These are phyloP conservation scores for Irpex sp. DNA, from an alignment of 1,284 basidiomycete genomes.

Conservation along the genomic window DNA sequence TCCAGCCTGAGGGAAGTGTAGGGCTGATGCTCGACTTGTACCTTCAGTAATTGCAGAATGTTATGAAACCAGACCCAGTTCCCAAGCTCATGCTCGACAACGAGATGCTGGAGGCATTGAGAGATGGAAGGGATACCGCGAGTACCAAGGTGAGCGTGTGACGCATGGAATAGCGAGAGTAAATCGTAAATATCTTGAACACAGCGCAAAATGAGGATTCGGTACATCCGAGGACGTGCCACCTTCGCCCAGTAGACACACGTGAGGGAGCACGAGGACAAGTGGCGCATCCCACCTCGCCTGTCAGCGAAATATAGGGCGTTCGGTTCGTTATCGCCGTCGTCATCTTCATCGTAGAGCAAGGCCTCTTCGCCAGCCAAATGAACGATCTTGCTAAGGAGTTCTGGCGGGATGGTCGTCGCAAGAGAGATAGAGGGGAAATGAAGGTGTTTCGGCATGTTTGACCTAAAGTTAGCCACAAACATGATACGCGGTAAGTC, in stretches of 20 bases:
- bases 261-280: background rate
- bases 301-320: background rate
- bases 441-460: no score
- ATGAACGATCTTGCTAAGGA: background rate
- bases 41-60: background rate
- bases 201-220: background rate
- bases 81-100: background rate
- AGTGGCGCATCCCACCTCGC: background rate
- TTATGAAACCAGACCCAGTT: background rate
- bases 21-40: background rate
- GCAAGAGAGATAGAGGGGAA: background rate
- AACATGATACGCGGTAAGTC: no score
- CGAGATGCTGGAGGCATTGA: background rate
- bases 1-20: background rate
- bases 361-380: background rate
- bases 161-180: background rate
- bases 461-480: no score
- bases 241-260: background rate
- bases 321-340: background rate
- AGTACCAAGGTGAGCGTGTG: background rate
- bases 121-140: background rate
- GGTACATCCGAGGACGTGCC: background rate
- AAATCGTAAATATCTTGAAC: background rate
- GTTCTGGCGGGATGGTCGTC: background rate
- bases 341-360: background rate